Evolutionary conservation across 768 basidiomycete species (phyloP).

Genomic region (Kwoniella shandongensis): DNA sequence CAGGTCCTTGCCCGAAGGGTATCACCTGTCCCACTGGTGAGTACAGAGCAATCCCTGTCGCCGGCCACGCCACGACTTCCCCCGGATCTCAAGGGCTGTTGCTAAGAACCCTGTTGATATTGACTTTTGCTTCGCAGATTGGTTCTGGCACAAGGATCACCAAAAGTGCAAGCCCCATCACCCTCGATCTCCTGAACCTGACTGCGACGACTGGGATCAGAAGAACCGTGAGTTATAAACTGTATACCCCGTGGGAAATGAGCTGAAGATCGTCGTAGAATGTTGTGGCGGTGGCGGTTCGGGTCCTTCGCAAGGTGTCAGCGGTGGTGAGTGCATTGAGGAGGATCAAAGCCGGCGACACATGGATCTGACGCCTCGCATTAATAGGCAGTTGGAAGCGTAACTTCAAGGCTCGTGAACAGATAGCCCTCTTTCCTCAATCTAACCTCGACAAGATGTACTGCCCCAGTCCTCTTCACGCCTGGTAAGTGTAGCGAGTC

Average conservation of each 20-base stretch:
- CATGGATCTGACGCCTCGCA: background rate
- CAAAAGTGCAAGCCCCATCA: conserved; percentile 13
- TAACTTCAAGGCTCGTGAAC: conserved; percentile 18
- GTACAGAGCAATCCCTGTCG: background rate
- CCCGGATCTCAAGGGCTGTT: background rate
- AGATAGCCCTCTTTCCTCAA: conserved; percentile 24
- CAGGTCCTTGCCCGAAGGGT: conserved; percentile 27
- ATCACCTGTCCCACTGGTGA: conserved; percentile 34
- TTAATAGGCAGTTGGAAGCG: conserved; percentile 17
- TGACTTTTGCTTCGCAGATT: background rate
- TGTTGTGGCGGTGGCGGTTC: conserved; percentile 23
- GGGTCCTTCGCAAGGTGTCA: conserved; percentile 8
- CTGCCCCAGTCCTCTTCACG: conserved; percentile 47
- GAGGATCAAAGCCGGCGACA: background rate
- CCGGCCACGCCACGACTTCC: no score
- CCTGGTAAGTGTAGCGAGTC: conserved; percentile 41
- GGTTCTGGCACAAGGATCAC: conserved; percentile 22
- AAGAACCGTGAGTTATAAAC: conserved; percentile 32
- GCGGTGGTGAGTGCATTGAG: conserved; percentile 7
- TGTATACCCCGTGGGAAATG: no score
- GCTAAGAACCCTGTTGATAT: background rate
- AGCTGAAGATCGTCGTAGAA: conserved; percentile 17
- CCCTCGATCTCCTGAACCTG: conserved; percentile 35
- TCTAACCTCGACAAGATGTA: conserved; percentile 45
- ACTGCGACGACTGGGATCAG: conserved; percentile 41